A percentile compares a stretch with the other conserved stretches of the same genome.
Evolutionary conservation across 371 early-diverging fungal genomes (phyloP).

Genomic region (Actinomortierella wolfii): DNA sequence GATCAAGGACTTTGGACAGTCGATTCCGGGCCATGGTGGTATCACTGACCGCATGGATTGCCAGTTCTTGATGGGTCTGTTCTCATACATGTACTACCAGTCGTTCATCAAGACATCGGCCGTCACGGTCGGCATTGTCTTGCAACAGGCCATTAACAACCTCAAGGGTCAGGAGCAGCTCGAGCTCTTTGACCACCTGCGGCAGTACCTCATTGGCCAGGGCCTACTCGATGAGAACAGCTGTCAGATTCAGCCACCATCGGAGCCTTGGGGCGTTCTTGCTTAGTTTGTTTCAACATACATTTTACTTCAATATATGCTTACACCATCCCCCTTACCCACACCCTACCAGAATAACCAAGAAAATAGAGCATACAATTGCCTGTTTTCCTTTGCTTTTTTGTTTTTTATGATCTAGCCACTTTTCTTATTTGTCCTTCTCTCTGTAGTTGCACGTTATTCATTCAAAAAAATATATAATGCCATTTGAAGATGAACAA

Average conservation of each 20-base stretch:
- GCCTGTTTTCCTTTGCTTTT: too few relatives aligned
- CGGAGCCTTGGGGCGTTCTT: conserved; percentile 35
- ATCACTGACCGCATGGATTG: conserved; percentile 98
- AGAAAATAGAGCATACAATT: too few relatives aligned
- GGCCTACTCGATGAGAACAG: conserved; percentile 49
- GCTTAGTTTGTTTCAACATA: background rate
- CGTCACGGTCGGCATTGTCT: conserved; percentile 62
- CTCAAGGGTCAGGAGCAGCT: conserved; percentile 59
- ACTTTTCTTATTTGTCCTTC: too few relatives aligned
- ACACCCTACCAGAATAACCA: too few relatives aligned
- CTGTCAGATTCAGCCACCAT: conserved; percentile 39
- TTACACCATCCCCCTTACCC: too few relatives aligned
- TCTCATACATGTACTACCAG: conserved; percentile 91
- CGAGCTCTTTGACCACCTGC: conserved; percentile 60
- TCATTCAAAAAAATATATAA: too few relatives aligned
- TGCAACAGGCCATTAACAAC: conserved; percentile 56
- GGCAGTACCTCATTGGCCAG: conserved; percentile 65
- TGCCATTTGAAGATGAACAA: too few relatives aligned
- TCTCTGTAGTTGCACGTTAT: too few relatives aligned
- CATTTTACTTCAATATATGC: too few relatives aligned
- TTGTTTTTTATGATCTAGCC: too few relatives aligned
- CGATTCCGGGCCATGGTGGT: conserved; percentile 99
- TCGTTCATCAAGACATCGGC: conserved; percentile 79
- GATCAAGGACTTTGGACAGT: conserved; percentile 97
- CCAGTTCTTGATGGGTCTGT: conserved; percentile 98